Conservation (phyloP, 2,329 filamentous ascomycete species). For the Fusarium miscanthi region DNA sequence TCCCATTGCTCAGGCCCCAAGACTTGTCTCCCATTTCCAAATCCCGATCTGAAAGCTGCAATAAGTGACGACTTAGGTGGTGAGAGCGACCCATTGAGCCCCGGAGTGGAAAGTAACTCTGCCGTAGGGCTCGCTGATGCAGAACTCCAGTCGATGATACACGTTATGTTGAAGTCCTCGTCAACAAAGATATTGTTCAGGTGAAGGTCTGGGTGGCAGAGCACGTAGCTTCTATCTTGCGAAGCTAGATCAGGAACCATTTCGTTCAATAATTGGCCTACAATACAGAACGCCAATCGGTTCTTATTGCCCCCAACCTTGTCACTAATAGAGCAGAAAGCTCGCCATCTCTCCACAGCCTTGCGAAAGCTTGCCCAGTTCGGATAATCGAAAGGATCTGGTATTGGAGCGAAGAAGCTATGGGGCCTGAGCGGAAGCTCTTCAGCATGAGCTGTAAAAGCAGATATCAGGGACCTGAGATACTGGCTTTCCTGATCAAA, state of each 20-base stretch:
- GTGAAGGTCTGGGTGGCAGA: background rate
- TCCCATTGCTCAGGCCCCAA: background rate
- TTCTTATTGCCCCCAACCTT: background rate
- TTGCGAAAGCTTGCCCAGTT: background rate
- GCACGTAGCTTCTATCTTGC: rapidly evolving
- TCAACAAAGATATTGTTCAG: background rate
- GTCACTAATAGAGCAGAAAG: background rate
- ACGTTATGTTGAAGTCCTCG: background rate
- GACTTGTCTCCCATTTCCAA: rapidly evolving
- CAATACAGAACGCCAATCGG: background rate
- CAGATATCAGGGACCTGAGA: background rate
- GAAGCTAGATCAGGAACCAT: background rate
- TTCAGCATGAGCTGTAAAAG: background rate
- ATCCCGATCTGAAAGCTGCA: background rate
- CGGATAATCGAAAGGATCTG: background rate
- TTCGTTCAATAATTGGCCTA: background rate
- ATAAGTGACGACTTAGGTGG: rapidly evolving
- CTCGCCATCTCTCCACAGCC: background rate
- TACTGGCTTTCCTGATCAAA: background rate
- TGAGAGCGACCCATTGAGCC: background rate
- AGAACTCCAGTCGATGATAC: background rate
- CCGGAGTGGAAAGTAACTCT: background rate
- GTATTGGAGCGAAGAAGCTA: background rate
- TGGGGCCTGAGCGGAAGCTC: background rate
- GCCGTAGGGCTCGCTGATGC: background rate